These are phyloP conservation scores for Huntiella bhutanensis DNA, from an alignment of 2,329 filamentous ascomycete species.

Conservation along the genomic window DNA sequence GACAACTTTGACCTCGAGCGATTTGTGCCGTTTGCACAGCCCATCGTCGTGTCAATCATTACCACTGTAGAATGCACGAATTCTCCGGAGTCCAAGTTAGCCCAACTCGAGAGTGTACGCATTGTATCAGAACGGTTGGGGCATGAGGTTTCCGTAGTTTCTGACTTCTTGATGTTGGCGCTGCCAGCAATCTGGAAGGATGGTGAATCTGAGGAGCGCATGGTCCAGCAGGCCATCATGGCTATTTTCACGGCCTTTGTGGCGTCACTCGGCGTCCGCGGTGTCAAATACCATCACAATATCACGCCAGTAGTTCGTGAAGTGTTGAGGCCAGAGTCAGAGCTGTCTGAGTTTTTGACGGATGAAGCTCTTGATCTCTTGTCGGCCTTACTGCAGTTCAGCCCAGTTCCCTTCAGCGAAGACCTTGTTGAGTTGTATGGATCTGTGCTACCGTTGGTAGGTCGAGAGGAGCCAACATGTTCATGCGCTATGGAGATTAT, in stretches of 20 bases:
- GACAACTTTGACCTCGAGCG: constrained; percentile 57
- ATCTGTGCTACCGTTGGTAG: constrained; percentile 45
- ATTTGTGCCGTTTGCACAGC: constrained; percentile 61
- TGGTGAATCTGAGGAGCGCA: constrained; percentile 60
- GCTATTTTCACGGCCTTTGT: constrained; percentile 71
- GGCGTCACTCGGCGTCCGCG: constrained; percentile 64
- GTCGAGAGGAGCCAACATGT: constrained; percentile 45
- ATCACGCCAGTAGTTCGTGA: constrained; percentile 69
- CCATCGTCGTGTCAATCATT: constrained; percentile 56
- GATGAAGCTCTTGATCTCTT: constrained; percentile 88
- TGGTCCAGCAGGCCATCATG: constrained; percentile 87
- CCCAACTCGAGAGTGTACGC: constrained; percentile 69
- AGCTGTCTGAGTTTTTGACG: constrained; percentile 61
- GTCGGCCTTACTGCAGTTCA: constrained; percentile 53
- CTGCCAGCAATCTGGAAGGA: constrained; percentile 71
- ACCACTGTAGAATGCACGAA: constrained; percentile 62
- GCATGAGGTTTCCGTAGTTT: constrained; percentile 44
- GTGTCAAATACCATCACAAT: constrained; percentile 57
- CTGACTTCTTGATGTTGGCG: constrained; percentile 63
- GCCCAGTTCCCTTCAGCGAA: constrained; percentile 38
- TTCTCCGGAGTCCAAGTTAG: constrained; percentile 75
- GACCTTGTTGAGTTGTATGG: constrained; percentile 45
- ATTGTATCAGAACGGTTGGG: constrained; percentile 69
- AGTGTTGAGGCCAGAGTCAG: constrained; percentile 58
- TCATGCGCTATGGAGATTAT: constrained; percentile 43